Evolutionary conservation across 2,329 filamentous ascomycete genomes (phyloP).

Genomic region (Cercospora brassicicola): DNA sequence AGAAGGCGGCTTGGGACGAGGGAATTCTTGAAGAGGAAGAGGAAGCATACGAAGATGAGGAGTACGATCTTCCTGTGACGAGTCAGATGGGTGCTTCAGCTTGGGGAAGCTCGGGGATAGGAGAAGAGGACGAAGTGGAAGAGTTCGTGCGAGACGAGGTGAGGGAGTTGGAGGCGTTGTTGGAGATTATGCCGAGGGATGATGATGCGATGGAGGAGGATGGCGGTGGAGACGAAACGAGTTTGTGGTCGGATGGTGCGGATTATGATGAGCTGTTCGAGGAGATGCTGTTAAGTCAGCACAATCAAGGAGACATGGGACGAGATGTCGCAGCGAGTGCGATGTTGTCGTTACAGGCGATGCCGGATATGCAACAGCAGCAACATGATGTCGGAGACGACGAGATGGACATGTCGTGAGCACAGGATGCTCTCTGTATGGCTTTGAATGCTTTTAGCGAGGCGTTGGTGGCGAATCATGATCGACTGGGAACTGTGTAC

Average conservation of each 20-base stretch:
- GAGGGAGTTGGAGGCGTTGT: conserved; percentile 48
- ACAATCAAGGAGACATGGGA: conserved; percentile 25
- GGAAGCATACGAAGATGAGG: conserved; percentile 26
- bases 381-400: conserved; percentile 38
- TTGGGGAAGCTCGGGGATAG: background rate
- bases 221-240: conserved; percentile 30
- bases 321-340: conserved; percentile 7
- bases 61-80: conserved; percentile 21
- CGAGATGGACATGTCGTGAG: conserved; percentile 37
- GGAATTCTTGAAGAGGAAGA: conserved; percentile 33
- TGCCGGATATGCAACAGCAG: conserved; percentile 24
- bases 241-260: conserved; percentile 57
- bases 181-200: conserved; percentile 45
- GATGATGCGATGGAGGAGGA: conserved; percentile 21
- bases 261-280: conserved; percentile 65
- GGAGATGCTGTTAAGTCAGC: conserved; percentile 57
- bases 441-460: conserved; percentile 27
- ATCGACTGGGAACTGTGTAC: background rate
- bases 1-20: background rate
- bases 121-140: conserved; percentile 38
- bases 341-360: background rate
- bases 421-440: background rate
- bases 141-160: conserved; percentile 47
- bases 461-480: conserved; percentile 28
- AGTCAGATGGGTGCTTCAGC: conserved; percentile 10